Conservation (phyloP, 2,329 filamentous ascomycete genomes). For the Diaporthe sp. region DNA sequence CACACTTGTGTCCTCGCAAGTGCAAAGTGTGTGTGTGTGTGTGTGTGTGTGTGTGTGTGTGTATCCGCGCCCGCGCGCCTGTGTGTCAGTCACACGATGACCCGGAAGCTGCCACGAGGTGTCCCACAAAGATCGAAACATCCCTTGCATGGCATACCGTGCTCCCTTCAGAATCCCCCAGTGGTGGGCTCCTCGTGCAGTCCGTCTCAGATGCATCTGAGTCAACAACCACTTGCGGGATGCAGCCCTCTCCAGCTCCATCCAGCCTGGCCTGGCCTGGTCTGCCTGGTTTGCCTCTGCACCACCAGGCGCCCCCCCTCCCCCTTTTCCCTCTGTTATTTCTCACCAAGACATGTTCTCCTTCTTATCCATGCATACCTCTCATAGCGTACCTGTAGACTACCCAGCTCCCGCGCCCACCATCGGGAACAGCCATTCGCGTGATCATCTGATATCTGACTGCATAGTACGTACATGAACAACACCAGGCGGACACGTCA, state of each 20-base stretch:
- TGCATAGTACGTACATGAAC: conserved; percentile 35
- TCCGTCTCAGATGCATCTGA: conserved; percentile 36
- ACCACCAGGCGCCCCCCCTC: not conserved
- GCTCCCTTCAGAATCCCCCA: conserved; percentile 2
- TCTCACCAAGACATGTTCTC: not conserved
- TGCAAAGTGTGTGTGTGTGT: not conserved
- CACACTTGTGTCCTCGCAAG: conserved; percentile 4
- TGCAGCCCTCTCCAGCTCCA: conserved; percentile 18
- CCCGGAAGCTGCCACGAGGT: conserved; percentile 31
- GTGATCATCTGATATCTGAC: conserved; percentile 35
- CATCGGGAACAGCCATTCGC: conserved; percentile 32
- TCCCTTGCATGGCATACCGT: conserved; percentile 28
- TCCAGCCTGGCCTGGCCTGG: not conserved
- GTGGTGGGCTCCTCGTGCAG: conserved; percentile 14
- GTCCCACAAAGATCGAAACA: conserved; percentile 25
- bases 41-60: not conserved
- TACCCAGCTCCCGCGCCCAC: conserved; percentile 13
- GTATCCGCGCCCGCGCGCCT: not conserved
- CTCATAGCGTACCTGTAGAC: conserved; percentile 5
- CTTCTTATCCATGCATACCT: not conserved
- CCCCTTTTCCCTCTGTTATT: no score
- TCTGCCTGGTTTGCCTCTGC: not conserved
- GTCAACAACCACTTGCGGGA: conserved; percentile 24
- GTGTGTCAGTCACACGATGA: not conserved
- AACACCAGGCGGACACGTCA: conserved; percentile 34